phyloP scores from a whole-genome alignment of 176 grass and related monocot species.

The Hordeum marinum region DNA sequence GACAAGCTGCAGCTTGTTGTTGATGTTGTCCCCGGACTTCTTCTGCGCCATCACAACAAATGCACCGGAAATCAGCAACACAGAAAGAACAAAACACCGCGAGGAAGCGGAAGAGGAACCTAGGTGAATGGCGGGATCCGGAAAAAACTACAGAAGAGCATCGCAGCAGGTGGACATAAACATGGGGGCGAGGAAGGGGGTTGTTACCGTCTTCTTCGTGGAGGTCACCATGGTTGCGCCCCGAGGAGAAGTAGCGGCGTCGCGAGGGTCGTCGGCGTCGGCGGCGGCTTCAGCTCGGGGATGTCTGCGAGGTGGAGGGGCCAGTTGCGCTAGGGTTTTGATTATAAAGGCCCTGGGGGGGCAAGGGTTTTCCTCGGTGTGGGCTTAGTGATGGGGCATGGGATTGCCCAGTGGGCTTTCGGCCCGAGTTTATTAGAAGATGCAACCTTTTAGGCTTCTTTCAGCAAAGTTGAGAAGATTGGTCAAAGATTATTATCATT shows the following conservation, averaged over 20 bases:
- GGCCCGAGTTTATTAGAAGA: background rate
- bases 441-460: no score
- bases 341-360: background rate
- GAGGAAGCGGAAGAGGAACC: background rate
- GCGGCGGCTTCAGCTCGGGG: constrained; percentile 23
- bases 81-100: background rate
- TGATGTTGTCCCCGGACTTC: constrained; percentile 93
- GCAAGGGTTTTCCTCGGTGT: background rate
- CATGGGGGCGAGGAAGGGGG: background rate
- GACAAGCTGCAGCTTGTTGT: constrained; percentile 90
- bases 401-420: background rate
- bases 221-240: constrained; percentile 54
- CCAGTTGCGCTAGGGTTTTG: constrained; percentile 20
- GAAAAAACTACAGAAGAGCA: background rate
- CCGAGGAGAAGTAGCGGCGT: constrained; percentile 8
- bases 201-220: constrained; percentile 68
- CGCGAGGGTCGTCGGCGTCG: constrained; percentile 22
- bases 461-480: no score
- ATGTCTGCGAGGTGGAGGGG: constrained; percentile 3
- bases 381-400: constrained; percentile 17
- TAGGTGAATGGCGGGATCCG: background rate
- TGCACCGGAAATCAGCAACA: background rate
- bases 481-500: background rate
- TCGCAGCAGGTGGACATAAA: background rate
- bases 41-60: constrained; percentile 38